Conservation (phyloP, 495 filamentous ascomycete genomes). For the Durotheca rogersii region DNA sequence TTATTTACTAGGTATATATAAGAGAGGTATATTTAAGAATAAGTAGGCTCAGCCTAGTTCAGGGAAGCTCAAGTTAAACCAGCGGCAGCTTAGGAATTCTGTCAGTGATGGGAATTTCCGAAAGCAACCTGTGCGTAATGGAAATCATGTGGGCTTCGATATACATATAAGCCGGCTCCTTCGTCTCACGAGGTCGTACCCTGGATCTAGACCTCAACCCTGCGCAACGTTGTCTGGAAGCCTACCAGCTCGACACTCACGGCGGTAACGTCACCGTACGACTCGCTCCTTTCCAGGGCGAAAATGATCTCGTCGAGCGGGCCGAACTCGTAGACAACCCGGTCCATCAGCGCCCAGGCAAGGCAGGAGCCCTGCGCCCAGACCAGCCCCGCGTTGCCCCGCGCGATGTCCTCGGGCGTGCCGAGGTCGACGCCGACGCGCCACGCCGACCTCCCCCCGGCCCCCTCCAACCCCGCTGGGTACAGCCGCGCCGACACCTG, state of each 20-base stretch:
- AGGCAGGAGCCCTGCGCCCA: slow-evolving; percentile 49
- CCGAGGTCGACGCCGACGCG: slow-evolving; percentile 8
- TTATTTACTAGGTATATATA: too few species aligned
- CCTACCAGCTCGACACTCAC: slow-evolving; percentile 13
- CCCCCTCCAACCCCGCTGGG: slow-evolving; percentile 11
- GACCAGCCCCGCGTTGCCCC: slow-evolving; percentile 38
- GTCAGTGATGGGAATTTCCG: too few species aligned
- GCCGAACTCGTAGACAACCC: slow-evolving; percentile 11
- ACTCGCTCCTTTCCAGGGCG: neutral
- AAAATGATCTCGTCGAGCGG: slow-evolving; percentile 19
- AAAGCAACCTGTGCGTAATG: too few species aligned
- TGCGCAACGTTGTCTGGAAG: slow-evolving; percentile 8
- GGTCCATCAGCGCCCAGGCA: slow-evolving; percentile 16
- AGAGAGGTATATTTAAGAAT: too few species aligned
- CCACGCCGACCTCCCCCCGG: slow-evolving; percentile 13
- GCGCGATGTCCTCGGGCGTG: slow-evolving; percentile 21
- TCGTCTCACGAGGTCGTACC: too few species aligned
- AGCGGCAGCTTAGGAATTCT: too few species aligned
- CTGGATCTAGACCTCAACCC: too few species aligned
- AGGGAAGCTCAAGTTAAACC: too few species aligned
- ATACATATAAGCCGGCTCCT: too few species aligned
- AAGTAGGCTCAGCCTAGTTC: too few species aligned
- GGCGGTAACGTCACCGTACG: neutral
- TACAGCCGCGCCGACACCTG: slow-evolving; percentile 13
- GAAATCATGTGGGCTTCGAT: too few species aligned